Base-by-base conservation (phyloP, 2,329 filamentous ascomycete genomes). In the Colletotrichum chrysophilum region DNA sequence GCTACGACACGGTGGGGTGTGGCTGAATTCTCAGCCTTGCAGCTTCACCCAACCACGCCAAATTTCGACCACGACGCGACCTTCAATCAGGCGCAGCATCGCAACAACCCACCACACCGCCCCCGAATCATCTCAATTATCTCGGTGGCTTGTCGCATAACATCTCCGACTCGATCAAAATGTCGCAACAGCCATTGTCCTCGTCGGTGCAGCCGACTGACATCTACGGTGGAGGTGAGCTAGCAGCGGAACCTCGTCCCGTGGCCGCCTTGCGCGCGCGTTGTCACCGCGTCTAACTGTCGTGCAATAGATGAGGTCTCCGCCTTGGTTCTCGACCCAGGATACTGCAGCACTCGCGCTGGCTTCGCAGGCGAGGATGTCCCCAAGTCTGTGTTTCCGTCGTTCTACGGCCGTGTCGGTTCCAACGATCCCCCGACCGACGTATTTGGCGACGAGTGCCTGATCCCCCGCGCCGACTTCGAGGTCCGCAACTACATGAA, bases 361-460 rank as follows among this genome's bases (percentile, higher is more conserved):
- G 97, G 97, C 74, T 99, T 98, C 82, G 97, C 97, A 14, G 97
- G 97, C 82, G 97, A 99, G 91, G 97, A 99, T 86, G 94, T 96
- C 1, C 97, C 97, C 80, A 98, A 98, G 88, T 96, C 95, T 34
- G 93, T 98, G 73, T 91, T 98, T 74, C 96, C 96, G 32, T 97
- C 96, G 60, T 95, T 94, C 87, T 99, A 99, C 86, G 96, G 94
- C 70, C 87, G 89, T 81, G 81, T 90, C 70, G 89, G 84, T 77
- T 87, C 87, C 71, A 86, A 84, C 72, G 85, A 89, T 60, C 80
- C 86, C 28, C 88, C 90, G 66, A 87, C 86, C 80, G 88, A 92
- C 72, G 88, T 97, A 75, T 98, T 96, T 81, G 97, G 97, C 86
- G 97, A 99, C 83, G 96, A 98, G 85, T 93, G 94, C 78, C 93